Evolutionary conservation across 106 monocot species (phyloP).

Genomic region (Dioscorea alata): DNA sequence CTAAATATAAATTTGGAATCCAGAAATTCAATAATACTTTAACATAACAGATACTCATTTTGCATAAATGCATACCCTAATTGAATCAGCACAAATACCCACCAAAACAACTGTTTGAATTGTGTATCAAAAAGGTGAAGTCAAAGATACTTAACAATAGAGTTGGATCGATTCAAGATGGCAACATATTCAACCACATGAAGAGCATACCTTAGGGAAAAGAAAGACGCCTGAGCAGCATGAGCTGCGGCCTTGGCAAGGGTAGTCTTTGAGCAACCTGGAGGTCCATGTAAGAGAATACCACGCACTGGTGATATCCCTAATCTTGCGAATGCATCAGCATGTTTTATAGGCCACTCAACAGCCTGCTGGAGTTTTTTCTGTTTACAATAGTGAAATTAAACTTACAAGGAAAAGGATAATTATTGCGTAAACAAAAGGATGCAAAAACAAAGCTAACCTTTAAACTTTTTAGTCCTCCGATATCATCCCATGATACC

Average conservation of each 20-base stretch:
- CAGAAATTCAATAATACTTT: no score
- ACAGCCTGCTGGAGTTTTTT: slow-evolving; percentile 83
- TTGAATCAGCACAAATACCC: no score
- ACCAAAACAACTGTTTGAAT: no score
- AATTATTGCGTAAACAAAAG: background rate
- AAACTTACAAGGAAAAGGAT: slow-evolving; percentile 3
- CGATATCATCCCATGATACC: slow-evolving; percentile 95
- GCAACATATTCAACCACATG: no score
- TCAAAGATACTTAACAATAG: no score
- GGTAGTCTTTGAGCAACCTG: slow-evolving; percentile 97
- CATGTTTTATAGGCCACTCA: slow-evolving; percentile 93
- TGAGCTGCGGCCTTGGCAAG: slow-evolving; percentile 93
- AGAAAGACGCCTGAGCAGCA: slow-evolving; percentile 87
- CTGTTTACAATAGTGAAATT: slow-evolving; percentile 26
- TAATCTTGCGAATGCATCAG: slow-evolving; percentile 66
- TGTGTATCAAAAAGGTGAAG: no score
- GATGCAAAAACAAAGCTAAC: slow-evolving; percentile 17
- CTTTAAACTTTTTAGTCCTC: slow-evolving; percentile 86
- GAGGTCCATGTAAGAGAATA: slow-evolving; percentile 89
- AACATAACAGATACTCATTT: no score
- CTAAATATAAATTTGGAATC: no score
- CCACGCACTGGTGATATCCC: slow-evolving; percentile 77
- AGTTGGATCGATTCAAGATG: no score
- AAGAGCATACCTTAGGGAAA: slow-evolving; percentile 67
- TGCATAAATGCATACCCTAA: no score